Evolutionary conservation across 306 rosid species (phyloP).

Genomic region (Geum urbanum): DNA sequence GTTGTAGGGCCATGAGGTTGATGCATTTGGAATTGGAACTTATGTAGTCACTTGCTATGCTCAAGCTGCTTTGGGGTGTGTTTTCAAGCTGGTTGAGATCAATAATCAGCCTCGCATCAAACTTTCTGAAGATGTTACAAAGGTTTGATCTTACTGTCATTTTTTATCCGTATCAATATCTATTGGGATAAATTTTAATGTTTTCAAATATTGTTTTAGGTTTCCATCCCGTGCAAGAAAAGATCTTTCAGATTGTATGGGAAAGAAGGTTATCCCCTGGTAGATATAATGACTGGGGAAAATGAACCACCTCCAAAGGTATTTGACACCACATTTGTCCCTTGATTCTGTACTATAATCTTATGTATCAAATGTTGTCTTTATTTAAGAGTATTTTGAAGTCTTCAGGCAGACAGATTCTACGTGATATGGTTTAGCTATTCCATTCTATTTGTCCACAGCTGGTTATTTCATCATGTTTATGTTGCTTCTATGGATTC

Average conservation of each 20-base stretch:
- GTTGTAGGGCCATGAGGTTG: constrained; percentile 94
- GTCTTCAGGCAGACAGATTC: background rate
- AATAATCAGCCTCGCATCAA: constrained; percentile 93
- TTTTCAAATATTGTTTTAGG: constrained; percentile 45
- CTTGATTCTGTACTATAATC: background rate
- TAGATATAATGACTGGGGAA: constrained; percentile 94
- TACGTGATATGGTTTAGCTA: background rate
- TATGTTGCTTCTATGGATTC: background rate
- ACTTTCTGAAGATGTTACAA: constrained; percentile 97
- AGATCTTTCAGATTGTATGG: constrained; percentile 76
- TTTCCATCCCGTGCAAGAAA: constrained; percentile 96
- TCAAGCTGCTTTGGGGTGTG: constrained; percentile 97
- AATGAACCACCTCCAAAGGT: constrained; percentile 95
- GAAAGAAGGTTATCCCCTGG: constrained; percentile 91
- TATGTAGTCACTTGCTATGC: constrained; percentile 92
- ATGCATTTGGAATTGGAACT: constrained; percentile 96
- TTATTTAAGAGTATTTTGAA: background rate
- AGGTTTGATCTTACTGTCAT: constrained; percentile 52
- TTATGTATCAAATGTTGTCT: background rate
- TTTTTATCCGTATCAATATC: constrained; percentile 11
- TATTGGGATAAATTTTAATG: background rate
- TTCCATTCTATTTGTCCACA: background rate
- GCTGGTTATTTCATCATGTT: background rate
- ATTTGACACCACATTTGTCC: constrained; percentile 17
- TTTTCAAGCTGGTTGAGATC: constrained; percentile 97